Conservation (phyloP, 257 asterid species). For the Jacaranda mimosifolia region DNA sequence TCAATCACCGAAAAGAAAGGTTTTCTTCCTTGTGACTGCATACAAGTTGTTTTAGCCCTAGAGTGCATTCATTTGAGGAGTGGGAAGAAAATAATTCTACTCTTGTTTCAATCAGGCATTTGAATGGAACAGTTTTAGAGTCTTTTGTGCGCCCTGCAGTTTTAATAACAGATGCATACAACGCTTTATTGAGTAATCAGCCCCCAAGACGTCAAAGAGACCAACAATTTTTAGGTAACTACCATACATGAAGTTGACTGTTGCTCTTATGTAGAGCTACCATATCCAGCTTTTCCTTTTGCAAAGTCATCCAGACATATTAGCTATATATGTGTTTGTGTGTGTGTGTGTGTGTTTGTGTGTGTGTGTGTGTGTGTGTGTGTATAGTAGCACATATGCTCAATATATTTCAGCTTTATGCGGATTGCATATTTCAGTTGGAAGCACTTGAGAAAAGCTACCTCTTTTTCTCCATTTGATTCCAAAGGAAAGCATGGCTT, state of each 20-base stretch:
- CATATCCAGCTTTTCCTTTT: constrained; percentile 17
- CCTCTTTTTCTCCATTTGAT: neutral
- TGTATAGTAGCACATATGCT: constrained; percentile 22
- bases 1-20: constrained; percentile 99
- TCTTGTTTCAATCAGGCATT: constrained; percentile 70
- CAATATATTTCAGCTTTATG: constrained; percentile 13
- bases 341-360: no score
- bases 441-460: neutral
- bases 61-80: constrained; percentile 32
- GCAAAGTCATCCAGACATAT: constrained; percentile 23
- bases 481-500: constrained; percentile 8
- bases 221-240: constrained; percentile 91
- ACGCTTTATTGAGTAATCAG: constrained; percentile 84
- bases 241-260: constrained; percentile 26
- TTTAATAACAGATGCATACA: constrained; percentile 90
- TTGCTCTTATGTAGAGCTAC: constrained; percentile 16
- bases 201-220: constrained; percentile 95
- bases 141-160: constrained; percentile 99
- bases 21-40: constrained; percentile 42
- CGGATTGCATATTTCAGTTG: constrained; percentile 24
- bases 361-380: no score
- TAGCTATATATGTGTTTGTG: neutral
- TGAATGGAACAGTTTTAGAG: constrained; percentile 95
- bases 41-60: constrained; percentile 33
- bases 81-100: constrained; percentile 34